Conservation (phyloP, 164 flowering plant genomes). For the Brasenia schreberi region DNA sequence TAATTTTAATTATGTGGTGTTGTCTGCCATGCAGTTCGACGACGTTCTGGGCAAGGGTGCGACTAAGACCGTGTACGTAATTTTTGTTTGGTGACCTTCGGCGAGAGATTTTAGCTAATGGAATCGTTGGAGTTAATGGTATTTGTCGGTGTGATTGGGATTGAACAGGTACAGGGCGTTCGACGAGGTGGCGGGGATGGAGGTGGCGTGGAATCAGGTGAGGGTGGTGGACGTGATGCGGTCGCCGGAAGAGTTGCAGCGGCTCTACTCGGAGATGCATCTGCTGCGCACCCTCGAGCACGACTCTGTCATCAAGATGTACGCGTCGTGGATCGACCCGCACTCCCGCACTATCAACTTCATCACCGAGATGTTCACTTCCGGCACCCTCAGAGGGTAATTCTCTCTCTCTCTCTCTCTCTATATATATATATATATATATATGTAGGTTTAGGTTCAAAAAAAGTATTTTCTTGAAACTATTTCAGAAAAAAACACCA, state of each 20-base stretch:
- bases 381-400: constrained; percentile 91
- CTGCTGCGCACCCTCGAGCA: constrained; percentile 75
- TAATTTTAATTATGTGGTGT: too few relatives aligned
- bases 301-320: constrained; percentile 48
- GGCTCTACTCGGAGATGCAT: constrained; percentile 81
- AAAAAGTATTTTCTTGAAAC: too few relatives aligned
- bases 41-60: constrained; percentile 88
- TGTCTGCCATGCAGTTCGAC: constrained; percentile 27
- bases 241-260: constrained; percentile 60
- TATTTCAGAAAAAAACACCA: too few relatives aligned
- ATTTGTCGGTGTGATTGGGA: neutral
- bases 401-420: neutral
- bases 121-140: neutral
- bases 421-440: too few relatives aligned
- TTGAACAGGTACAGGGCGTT: constrained; percentile 37
- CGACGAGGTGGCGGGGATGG: constrained; percentile 71
- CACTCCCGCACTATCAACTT: constrained; percentile 65
- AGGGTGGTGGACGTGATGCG: constrained; percentile 41
- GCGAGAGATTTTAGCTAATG: neutral
- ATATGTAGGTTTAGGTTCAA: too few relatives aligned
- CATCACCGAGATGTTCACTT: constrained; percentile 92
- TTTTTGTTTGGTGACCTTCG: neutral
- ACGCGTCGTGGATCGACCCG: constrained; percentile 61
- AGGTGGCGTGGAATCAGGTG: constrained; percentile 88
- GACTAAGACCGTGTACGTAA: constrained; percentile 48